These are phyloP conservation scores for Kazachstania martiniae DNA, from an alignment of 805 yeast species.

Conservation along the genomic window DNA sequence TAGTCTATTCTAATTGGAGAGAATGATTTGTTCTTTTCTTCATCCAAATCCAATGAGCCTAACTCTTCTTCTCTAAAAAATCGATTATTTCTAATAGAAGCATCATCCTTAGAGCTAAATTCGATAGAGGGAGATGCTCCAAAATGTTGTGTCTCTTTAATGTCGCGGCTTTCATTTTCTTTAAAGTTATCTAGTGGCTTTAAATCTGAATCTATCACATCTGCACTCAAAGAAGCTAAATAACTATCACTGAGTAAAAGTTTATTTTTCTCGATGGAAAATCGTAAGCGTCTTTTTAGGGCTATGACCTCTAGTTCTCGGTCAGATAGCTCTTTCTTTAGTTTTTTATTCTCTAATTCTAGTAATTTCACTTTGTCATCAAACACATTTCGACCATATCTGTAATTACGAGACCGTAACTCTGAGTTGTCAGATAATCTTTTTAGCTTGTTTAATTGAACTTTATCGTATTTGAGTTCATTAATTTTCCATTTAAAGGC, in stretches of 20 bases:
- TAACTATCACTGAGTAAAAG: too few relatives aligned
- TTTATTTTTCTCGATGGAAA: too few relatives aligned
- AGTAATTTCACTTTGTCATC: slow-evolving; percentile 4
- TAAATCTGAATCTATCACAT: background rate
- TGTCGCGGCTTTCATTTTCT: slow-evolving; percentile 4
- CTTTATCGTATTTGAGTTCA: slow-evolving; percentile 22
- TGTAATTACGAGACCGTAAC: background rate
- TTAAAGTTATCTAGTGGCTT: slow-evolving; percentile 1
- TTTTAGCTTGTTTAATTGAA: slow-evolving; percentile 17
- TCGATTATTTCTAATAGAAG: background rate
- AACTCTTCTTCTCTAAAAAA: background rate
- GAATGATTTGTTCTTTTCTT: slow-evolving; percentile 12
- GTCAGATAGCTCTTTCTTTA: slow-evolving; percentile 2
- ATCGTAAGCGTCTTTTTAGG: too few relatives aligned
- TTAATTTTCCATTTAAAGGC: slow-evolving; percentile 20
- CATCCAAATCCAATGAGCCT: slow-evolving; percentile 2
- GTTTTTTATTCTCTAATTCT: slow-evolving; percentile 4
- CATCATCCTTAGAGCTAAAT: background rate
- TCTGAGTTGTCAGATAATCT: slow-evolving; percentile 1
- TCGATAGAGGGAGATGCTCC: background rate
- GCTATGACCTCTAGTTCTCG: background rate
- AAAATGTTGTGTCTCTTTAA: too few relatives aligned
- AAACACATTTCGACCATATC: background rate
- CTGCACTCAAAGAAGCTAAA: too few relatives aligned
- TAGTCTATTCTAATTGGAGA: slow-evolving; percentile 26